A percentile compares a stretch with the other conserved stretches of the same genome.
These are phyloP conservation scores for Aspergillus sp. DNA, from an alignment of 2,329 filamentous ascomycete genomes.

Conservation along the genomic window DNA sequence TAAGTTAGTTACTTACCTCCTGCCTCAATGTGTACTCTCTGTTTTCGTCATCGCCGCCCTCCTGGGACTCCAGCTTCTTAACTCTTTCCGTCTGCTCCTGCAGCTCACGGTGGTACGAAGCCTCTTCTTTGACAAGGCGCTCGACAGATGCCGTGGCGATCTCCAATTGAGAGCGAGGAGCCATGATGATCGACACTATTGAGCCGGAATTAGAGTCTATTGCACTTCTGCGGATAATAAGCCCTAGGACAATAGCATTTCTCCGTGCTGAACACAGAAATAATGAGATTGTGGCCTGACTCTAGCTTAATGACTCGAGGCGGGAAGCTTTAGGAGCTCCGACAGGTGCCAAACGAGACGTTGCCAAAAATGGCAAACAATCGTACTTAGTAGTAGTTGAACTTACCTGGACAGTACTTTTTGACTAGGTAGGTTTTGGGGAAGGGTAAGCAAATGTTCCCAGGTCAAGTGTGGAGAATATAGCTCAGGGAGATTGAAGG, in stretches of 20 bases:
- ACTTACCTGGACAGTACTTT: not conserved
- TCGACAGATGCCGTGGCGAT: conserved; percentile 79
- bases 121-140: conserved; percentile 88
- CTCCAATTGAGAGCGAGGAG: conserved; percentile 76
- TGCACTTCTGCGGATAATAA: not conserved
- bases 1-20: conserved; percentile 61
- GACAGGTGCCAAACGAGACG: not conserved
- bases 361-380: not conserved
- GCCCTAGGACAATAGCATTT: not conserved
- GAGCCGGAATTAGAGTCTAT: conserved; percentile 4
- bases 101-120: conserved; percentile 85
- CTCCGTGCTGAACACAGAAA: not conserved
- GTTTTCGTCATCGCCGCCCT: conserved; percentile 74
- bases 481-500: not conserved
- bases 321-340: not conserved
- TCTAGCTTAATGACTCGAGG: not conserved
- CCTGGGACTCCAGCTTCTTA: conserved; percentile 65
- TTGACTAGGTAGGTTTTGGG: no score
- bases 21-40: conserved; percentile 79
- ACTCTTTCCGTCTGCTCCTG: conserved; percentile 72
- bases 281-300: not conserved
- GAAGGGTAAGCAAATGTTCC: not conserved
- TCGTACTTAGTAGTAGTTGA: not conserved
- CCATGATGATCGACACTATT: conserved; percentile 56
- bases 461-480: not conserved